phyloP scores from a whole-genome alignment of 73 alveolate species.

The Tetrahymena thermophila region DNA sequence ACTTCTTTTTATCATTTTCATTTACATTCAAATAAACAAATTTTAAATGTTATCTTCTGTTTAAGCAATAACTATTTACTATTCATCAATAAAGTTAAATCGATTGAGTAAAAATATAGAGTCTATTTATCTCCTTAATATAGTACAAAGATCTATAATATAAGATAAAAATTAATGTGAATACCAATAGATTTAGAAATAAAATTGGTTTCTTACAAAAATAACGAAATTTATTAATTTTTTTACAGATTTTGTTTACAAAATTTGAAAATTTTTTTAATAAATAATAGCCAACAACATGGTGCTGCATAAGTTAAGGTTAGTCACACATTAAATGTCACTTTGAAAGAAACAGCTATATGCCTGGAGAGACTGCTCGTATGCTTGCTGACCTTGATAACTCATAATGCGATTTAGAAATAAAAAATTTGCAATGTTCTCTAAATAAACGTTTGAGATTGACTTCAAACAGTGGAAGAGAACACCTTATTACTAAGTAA shows the following conservation, averaged over 20 bases:
- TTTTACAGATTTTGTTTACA: no score
- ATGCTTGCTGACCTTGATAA: constrained; percentile 34
- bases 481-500: background rate
- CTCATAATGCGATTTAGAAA: constrained; percentile 24
- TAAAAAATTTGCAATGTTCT: background rate
- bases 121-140: no score
- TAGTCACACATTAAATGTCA: constrained; percentile 21
- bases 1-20: background rate
- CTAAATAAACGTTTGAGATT: constrained; percentile 14
- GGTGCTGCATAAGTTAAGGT: constrained; percentile 38
- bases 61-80: no score
- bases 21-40: no score
- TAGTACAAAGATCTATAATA: no score
- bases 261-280: background rate
- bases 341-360: constrained; percentile 32
- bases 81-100: no score
- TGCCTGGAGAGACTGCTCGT: constrained; percentile 39
- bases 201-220: background rate
- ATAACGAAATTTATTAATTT: no score
- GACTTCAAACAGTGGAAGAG: constrained; percentile 23
- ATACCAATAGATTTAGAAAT: no score
- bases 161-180: no score
- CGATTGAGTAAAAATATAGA: no score
- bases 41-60: background rate
- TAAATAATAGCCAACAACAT: background rate